Conservation (phyloP, 1,284 basidiomycete species). For the Apiotrichum domesticum region DNA sequence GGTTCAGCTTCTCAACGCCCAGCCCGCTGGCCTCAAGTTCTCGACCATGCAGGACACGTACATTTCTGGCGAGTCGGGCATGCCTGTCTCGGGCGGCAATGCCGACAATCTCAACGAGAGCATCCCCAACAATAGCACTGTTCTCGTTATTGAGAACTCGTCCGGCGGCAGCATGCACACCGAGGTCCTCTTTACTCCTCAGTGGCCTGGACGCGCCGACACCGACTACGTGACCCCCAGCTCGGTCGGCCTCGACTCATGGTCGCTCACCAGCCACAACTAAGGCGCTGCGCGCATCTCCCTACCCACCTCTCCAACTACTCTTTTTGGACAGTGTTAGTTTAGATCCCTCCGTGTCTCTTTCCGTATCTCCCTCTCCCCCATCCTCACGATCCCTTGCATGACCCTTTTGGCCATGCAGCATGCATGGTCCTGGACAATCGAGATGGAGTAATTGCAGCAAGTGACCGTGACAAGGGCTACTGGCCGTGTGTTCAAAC, state of each 20-base stretch:
- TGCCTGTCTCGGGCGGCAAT: slow-evolving; percentile 36
- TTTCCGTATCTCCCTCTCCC: too few relatives aligned
- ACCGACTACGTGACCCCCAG: slow-evolving; percentile 61
- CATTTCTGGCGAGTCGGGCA: slow-evolving; percentile 50
- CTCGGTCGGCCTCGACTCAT: slow-evolving; percentile 59
- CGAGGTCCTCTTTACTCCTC: slow-evolving; percentile 78
- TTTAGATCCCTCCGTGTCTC: neutral
- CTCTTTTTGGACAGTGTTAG: neutral
- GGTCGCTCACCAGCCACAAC: slow-evolving; percentile 66
- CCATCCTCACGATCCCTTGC: neutral
- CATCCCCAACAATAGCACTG: slow-evolving; percentile 71
- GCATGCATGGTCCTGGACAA: neutral
- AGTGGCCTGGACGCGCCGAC: slow-evolving; percentile 58
- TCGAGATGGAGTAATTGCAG: too few relatives aligned
- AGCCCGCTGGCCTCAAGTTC: slow-evolving; percentile 42
- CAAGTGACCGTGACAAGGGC: too few relatives aligned
- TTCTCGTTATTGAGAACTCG: slow-evolving; percentile 65
- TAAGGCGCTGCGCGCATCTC: neutral
- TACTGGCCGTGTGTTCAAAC: too few relatives aligned
- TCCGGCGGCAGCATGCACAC: slow-evolving; percentile 63
- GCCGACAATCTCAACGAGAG: slow-evolving; percentile 47
- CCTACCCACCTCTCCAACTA: neutral
- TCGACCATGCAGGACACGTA: slow-evolving; percentile 38
- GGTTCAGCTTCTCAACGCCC: slow-evolving; percentile 55
- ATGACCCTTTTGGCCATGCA: neutral